phyloP scores from a whole-genome alignment of 1,139 yeast species.

The Saccharomyces hybrid region DNA sequence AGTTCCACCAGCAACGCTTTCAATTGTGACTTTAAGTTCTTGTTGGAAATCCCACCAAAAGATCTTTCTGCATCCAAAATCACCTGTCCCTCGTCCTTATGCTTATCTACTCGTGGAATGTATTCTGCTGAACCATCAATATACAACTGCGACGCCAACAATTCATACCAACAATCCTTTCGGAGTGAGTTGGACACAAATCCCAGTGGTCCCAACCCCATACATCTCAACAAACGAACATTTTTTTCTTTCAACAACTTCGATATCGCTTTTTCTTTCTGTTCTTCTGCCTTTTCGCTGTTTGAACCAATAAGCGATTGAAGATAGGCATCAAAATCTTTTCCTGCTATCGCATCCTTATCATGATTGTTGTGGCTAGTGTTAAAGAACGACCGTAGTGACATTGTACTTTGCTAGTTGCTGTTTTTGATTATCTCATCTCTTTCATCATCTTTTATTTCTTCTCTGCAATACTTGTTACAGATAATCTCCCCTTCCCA shows the following conservation, averaged over 20 bases:
- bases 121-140: neutral
- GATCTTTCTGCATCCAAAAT: constrained; percentile 69
- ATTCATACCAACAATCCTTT: constrained; percentile 17
- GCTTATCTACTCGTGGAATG: constrained; percentile 27
- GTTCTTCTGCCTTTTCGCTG: neutral
- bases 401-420: neutral
- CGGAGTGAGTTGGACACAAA: constrained; percentile 19
- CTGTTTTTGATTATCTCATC: neutral
- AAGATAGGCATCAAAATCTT: neutral
- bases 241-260: constrained; percentile 8
- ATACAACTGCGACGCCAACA: constrained; percentile 15
- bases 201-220: constrained; percentile 23
- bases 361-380: neutral
- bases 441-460: neutral
- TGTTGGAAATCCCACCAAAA: constrained; percentile 36
- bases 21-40: constrained; percentile 19
- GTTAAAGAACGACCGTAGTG: neutral
- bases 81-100: constrained; percentile 74
- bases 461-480: neutral
- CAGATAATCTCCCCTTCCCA: neutral
- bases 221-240: constrained; percentile 7
- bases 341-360: neutral
- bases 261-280: neutral
- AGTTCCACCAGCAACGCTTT: constrained; percentile 41
- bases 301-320: neutral